A percentile compares a stretch with the other conserved stretches of the same genome.
These are phyloP conservation scores for Ceratobasidium sp. DNA, from an alignment of 1,284 basidiomycete genomes.

Conservation along the genomic window DNA sequence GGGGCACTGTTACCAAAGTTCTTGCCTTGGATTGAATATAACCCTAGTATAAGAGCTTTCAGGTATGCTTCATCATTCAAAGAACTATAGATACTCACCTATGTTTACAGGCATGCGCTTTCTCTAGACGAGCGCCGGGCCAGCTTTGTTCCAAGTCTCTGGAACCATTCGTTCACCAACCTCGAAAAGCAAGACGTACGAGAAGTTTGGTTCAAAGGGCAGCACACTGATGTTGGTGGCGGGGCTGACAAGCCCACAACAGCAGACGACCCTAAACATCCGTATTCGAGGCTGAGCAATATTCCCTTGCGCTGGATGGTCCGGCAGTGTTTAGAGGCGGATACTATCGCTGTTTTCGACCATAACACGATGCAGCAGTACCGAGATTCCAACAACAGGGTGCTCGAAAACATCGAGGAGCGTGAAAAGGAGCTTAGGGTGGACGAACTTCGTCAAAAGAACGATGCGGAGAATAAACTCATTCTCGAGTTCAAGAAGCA, in stretches of 20 bases:
- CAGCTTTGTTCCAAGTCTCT: conserved; percentile 47
- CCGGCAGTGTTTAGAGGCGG: not conserved
- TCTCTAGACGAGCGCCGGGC: conserved; percentile 51
- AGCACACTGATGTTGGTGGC: conserved; percentile 39
- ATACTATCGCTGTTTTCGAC: not conserved
- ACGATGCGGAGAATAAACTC: too few species aligned
- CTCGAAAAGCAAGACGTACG: not conserved
- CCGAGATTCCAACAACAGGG: not conserved
- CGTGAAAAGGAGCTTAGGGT: too few species aligned
- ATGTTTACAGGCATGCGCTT: conserved; percentile 47
- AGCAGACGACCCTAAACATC: not conserved
- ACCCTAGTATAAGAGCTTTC: conserved; percentile 27
- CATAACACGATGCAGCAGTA: not conserved
- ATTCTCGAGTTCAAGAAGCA: not conserved
- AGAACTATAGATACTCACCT: not conserved
- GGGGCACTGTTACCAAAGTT: not conserved
- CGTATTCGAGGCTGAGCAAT: conserved; percentile 16
- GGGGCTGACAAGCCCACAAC: not conserved
- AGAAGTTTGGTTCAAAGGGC: conserved; percentile 36
- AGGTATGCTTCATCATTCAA: not conserved
- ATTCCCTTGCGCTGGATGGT: conserved; percentile 41
- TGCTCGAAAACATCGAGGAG: too few species aligned
- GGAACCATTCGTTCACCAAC: not conserved
- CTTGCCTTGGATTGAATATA: conserved; percentile 28
- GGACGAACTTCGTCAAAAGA: too few species aligned